Evolutionary conservation across 169 alveolate species (phyloP), one percentile per base, ranked within the genome.

Genomic region (Theileria sp.): DNA sequence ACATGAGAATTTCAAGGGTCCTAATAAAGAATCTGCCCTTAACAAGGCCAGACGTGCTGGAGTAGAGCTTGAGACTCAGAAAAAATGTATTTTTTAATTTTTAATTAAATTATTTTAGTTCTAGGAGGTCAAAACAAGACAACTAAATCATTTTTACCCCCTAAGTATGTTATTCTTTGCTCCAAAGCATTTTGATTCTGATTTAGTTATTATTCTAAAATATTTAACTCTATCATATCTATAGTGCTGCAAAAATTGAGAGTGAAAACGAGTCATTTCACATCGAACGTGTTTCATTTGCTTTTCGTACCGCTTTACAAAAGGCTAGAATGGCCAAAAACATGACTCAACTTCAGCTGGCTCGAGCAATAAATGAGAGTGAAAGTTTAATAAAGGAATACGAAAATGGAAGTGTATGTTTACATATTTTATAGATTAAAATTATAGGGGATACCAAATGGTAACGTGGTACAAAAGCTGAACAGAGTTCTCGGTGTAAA

Each of bases 161-260:
- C 82, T 13, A 85, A 79, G 91, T 85, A 61, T 26, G 89, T 77
- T 23, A 9, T n/a, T 23, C 12, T n/a, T 15, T 34, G 21, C 49
- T 25, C 21, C 0, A 0, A 26, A 17, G 23, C 0, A n/a, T 32
- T 64, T 13, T 64, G 44, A 64, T 30, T 26, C 15, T 30, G 17
- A 17, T 15, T 64, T 32, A 38, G 7, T 6, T 64, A n/a, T 1
- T 38, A 17, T 64, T 38, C 4, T 30, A 0, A 12, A 15, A n/a
- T 10, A n/a, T 17, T 54, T 21, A 25, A 21, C 21, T 38, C n/a
- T 50, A n/a, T 28, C 6, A 77, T 19, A 68, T 30, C 26, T 62
- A 51, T 80, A 90, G 92, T 56, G 90, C 92, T 66, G 90, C 92
- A 15, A 90, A 90, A 50, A 90, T 90, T 38, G 94, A 90, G 62